Evolutionary conservation across 2,329 filamentous ascomycete genomes (phyloP).

Genomic region (Ascochyta fabae): DNA sequence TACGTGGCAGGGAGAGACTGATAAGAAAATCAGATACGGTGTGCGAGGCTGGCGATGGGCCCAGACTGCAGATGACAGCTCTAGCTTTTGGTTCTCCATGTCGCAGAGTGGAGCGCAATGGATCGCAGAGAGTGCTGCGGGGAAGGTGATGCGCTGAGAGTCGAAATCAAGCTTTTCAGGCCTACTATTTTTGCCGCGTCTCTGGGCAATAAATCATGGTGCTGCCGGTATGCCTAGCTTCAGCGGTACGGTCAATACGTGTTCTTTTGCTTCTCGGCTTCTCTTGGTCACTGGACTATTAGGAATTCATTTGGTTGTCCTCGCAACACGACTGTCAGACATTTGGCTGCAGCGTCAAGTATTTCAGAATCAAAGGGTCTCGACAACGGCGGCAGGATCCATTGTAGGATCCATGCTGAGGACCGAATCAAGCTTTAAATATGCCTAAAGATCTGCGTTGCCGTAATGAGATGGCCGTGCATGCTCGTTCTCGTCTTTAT

Average conservation of each 20-base stretch:
- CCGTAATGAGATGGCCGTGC: slow-evolving; percentile 13
- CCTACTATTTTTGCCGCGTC: slow-evolving; percentile 6
- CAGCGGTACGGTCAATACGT: not conserved
- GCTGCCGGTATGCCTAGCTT: slow-evolving; percentile 8
- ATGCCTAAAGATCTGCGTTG: slow-evolving; percentile 8
- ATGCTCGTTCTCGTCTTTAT: slow-evolving; percentile 7
- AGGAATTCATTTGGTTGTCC: not conserved
- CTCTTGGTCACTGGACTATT: not conserved
- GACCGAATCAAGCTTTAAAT: slow-evolving; percentile 14
- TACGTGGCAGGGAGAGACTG: slow-evolving; percentile 7
- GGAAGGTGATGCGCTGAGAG: slow-evolving; percentile 4
- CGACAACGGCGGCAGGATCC: not conserved
- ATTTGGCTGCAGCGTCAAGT: not conserved
- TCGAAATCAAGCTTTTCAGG: slow-evolving; percentile 13
- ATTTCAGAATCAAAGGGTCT: slow-evolving; percentile 9
- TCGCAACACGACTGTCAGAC: not conserved
- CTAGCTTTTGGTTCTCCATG: not conserved
- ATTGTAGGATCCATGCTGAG: not conserved
- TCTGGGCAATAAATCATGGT: slow-evolving; percentile 1
- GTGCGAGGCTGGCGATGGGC: slow-evolving; percentile 12
- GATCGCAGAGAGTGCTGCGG: not conserved
- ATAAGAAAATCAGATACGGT: slow-evolving; percentile 4
- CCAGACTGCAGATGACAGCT: slow-evolving; percentile 12
- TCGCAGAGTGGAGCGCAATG: slow-evolving; percentile 5
- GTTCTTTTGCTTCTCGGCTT: not conserved